Percentiles rank a stretch among this genome's conserved stretches.
phyloP scores from a whole-genome alignment of 1,284 basidiomycete genomes.

The Malassezia psittaci region DNA sequence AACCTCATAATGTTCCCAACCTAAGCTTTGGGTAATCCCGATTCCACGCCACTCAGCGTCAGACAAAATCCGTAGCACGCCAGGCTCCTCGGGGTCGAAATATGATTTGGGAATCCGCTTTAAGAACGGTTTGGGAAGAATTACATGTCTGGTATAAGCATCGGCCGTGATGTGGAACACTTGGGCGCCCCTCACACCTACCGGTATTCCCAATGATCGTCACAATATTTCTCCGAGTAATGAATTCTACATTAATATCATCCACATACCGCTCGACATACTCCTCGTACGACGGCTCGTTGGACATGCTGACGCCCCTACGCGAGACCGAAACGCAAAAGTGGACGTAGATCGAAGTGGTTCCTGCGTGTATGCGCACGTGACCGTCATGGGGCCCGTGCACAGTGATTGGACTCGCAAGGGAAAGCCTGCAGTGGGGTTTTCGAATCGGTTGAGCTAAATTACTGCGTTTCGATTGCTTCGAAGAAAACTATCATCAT shows the following conservation, averaged over 20 bases:
- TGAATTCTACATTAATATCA: conserved; percentile 24
- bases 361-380: background rate
- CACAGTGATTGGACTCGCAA: background rate
- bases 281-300: conserved; percentile 41
- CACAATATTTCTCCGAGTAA: conserved; percentile 50
- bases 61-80: conserved; percentile 67
- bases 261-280: conserved; percentile 34
- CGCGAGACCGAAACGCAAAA: background rate
- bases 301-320: conserved; percentile 7
- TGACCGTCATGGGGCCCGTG: background rate
- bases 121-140: conserved; percentile 47
- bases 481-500: background rate
- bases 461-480: background rate
- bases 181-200: conserved; percentile 12
- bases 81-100: conserved; percentile 61
- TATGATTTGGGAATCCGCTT: conserved; percentile 47
- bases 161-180: background rate
- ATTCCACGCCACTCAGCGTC: conserved; percentile 91
- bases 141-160: conserved; percentile 37
- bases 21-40: conserved; percentile 86
- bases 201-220: conserved; percentile 58
- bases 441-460: background rate
- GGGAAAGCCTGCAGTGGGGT: too few species aligned
- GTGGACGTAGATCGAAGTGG: background rate
- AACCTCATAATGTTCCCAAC: conserved; percentile 96